phyloP scores from a whole-genome alignment of 1,284 basidiomycete genomes.

The Ganoderma meredithae region DNA sequence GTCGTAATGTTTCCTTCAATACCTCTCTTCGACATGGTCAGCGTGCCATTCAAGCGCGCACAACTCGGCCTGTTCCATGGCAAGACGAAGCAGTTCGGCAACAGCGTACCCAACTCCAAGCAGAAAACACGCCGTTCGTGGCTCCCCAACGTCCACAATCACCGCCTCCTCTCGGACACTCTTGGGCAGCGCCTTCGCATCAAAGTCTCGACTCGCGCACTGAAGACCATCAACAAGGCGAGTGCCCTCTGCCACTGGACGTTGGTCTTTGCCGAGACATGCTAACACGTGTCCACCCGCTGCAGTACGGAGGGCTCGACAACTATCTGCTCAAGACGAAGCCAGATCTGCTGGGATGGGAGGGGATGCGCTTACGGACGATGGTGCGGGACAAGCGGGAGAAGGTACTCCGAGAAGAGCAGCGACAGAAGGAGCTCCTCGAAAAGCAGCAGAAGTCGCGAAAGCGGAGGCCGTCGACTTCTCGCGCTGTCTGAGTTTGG shows the following conservation, averaged over 20 bases:
- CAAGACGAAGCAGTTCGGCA: constrained; percentile 81
- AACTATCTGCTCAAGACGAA: constrained; percentile 76
- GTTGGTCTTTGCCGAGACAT: not conserved
- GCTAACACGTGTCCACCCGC: not conserved
- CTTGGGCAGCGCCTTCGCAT: constrained; percentile 65
- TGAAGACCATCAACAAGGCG: constrained; percentile 85
- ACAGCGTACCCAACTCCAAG: constrained; percentile 92
- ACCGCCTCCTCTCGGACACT: constrained; percentile 73
- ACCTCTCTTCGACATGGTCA: constrained; percentile 47
- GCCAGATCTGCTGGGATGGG: constrained; percentile 70
- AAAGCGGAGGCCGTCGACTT: not conserved
- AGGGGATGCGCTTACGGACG: constrained; percentile 77
- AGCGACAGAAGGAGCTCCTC: constrained; percentile 2
- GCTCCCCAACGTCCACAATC: constrained; percentile 87
- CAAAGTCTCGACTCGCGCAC: constrained; percentile 76
- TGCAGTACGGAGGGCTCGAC: constrained; percentile 80
- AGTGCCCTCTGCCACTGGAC: constrained; percentile 22
- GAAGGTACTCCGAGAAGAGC: constrained; percentile 2
- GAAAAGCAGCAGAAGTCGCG: not conserved
- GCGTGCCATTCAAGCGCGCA: constrained; percentile 78
- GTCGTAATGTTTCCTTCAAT: constrained; percentile 47
- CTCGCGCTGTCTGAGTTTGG: not conserved
- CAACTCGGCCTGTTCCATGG: constrained; percentile 84
- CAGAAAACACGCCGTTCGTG: constrained; percentile 91
- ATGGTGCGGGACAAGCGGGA: constrained; percentile 48